These are phyloP conservation scores for Pulicaria dysenterica DNA, from an alignment of 129 eudicot species.

Conservation along the genomic window DNA sequence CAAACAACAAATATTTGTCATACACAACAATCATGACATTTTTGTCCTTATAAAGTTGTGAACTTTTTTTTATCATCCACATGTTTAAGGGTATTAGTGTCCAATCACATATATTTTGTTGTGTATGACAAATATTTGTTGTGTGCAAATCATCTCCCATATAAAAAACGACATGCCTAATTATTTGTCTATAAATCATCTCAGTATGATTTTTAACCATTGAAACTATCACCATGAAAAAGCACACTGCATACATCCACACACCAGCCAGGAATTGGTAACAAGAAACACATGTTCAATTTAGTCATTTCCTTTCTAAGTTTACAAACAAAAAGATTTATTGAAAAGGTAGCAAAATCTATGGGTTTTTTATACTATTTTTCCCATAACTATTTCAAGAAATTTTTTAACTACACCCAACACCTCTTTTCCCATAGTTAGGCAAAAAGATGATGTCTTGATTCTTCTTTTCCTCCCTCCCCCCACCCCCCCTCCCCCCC, in stretches of 20 bases:
- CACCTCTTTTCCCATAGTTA: conserved; percentile 30
- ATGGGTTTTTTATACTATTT: conserved; percentile 36
- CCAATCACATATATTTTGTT: no score
- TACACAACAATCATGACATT: no score
- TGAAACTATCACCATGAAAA: neutral
- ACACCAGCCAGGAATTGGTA: neutral
- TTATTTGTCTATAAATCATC: neutral
- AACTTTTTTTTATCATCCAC: no score
- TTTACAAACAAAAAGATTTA: conserved; percentile 34
- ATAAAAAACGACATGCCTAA: no score
- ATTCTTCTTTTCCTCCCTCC: conserved; percentile 13
- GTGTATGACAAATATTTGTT: no score
- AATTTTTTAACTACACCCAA: conserved; percentile 34
- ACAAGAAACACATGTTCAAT: conserved; percentile 26
- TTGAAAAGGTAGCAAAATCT: conserved; percentile 33
- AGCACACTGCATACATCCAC: neutral
- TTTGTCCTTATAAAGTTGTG: no score
- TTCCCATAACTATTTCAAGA: conserved; percentile 34
- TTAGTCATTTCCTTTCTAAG: conserved; percentile 30
- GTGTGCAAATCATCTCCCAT: no score
- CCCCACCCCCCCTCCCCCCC: neutral
- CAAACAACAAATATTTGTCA: no score
- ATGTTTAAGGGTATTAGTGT: no score
- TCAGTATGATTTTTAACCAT: neutral
- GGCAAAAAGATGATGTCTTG: conserved; percentile 32